Evolutionary conservation across 306 rosid species (phyloP), one percentile per base, ranked within the genome.

Genomic region (Astragalus membranaceus): DNA sequence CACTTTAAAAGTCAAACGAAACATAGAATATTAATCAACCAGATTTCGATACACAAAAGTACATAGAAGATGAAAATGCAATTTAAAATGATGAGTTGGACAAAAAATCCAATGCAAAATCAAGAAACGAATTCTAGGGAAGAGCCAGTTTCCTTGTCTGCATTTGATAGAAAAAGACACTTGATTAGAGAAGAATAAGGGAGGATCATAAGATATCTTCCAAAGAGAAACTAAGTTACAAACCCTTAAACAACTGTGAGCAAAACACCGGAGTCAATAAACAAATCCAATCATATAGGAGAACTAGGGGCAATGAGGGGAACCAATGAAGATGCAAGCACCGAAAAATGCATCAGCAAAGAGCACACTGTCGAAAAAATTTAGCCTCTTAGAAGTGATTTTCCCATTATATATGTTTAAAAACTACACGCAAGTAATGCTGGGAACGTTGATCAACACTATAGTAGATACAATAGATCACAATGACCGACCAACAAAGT

Each of bases 61-160:
- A 13, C 58, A 58, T n/a, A 42, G 49, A 52, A 60, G 64, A 61
- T 36, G 12, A 67, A 29, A 76, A 30, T 1, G 46, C 41, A 50
- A 53, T 2, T 35, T 10, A 63, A 52, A 71, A 67, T 66, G 32
- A 76, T 10, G 13, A 69, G 32, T 59, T 8, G 54, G 50, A 23
- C 15, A 7, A 74, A 70, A n/a, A 70, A 64, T 32, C 66, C 55
- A 6, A 50, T 23, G 48, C n/a, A 69, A 49, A 36, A 62, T 62
- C 44, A 67, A 48, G 33, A 61, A 62, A 62, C 23, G 36, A 29
- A 17, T 35, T 53, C 39, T 12, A 32, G 37, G 15, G 48, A 73
- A 64, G 36, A 53, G 53, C 10, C 23, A 33, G 16, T 11, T 36
- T 50, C 10, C 46, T 39, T 42, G 6, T 35, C 39, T 23, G 10